phyloP scores from a whole-genome alignment of 345 rosid genomes.

The Kandelia obovata region DNA sequence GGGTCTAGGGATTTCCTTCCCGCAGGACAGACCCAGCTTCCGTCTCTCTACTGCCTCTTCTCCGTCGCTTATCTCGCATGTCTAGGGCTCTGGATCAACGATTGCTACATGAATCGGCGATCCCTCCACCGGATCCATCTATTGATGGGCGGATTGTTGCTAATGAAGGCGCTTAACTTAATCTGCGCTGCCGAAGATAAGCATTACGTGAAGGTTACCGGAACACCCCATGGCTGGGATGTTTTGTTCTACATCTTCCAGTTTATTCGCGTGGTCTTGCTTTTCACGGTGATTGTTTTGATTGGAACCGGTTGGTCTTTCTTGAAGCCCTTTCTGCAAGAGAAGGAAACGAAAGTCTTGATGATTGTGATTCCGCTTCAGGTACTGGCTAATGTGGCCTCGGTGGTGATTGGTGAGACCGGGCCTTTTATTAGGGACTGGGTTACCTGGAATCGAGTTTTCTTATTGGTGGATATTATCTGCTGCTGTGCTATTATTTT shows the following conservation, averaged over 20 bases:
- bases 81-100: slow-evolving; percentile 63
- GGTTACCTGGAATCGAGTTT: slow-evolving; percentile 94
- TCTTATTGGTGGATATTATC: slow-evolving; percentile 77
- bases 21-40: slow-evolving; percentile 78
- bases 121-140: slow-evolving; percentile 85
- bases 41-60: slow-evolving; percentile 56
- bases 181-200: slow-evolving; percentile 90
- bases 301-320: slow-evolving; percentile 99
- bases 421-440: slow-evolving; percentile 88
- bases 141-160: slow-evolving; percentile 65
- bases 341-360: slow-evolving; percentile 93
- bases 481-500: slow-evolving; percentile 94
- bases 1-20: slow-evolving; percentile 62
- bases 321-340: slow-evolving; percentile 88
- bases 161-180: slow-evolving; percentile 83
- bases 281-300: slow-evolving; percentile 88
- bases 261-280: slow-evolving; percentile 73
- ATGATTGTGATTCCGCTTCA: slow-evolving; percentile 95
- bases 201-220: slow-evolving; percentile 77
- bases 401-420: slow-evolving; percentile 85
- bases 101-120: slow-evolving; percentile 40
- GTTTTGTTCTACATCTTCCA: slow-evolving; percentile 84
- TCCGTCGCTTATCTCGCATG: slow-evolving; percentile 53
- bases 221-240: slow-evolving; percentile 99
- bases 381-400: slow-evolving; percentile 88